phyloP scores from a whole-genome alignment of 176 grass and related monocot genomes.

The Musa acuminata region DNA sequence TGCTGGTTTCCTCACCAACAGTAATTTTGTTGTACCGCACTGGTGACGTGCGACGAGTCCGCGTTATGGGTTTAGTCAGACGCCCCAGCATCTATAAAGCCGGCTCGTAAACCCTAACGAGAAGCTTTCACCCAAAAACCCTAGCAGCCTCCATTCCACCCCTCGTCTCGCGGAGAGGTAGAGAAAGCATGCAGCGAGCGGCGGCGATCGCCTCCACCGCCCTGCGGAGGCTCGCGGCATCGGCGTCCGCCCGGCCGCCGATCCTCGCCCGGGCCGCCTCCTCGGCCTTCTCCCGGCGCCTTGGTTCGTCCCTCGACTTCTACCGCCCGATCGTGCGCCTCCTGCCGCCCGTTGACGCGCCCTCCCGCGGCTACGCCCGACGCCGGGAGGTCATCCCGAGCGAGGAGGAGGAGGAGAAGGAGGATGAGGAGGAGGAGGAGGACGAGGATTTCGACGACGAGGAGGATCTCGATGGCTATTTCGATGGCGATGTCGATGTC shows the following conservation, averaged over 20 bases:
- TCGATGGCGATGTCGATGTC: too few species aligned
- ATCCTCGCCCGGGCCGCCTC: neutral
- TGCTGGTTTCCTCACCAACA: too few species aligned
- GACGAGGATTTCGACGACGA: neutral
- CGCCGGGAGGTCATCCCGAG: neutral
- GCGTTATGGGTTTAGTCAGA: too few species aligned
- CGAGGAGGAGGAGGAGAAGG: neutral
- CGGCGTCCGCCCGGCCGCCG: neutral
- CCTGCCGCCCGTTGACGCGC: neutral
- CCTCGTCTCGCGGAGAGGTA: too few species aligned
- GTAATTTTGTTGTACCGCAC: too few species aligned
- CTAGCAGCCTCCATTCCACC: too few species aligned
- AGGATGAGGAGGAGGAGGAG: neutral
- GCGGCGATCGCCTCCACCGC: neutral
- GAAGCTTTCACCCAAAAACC: too few species aligned
- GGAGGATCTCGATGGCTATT: too few species aligned
- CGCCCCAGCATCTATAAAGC: too few species aligned
- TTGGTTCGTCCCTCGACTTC: neutral
- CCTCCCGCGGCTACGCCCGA: neutral
- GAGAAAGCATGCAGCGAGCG: neutral
- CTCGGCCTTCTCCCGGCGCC: neutral
- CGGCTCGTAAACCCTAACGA: too few species aligned
- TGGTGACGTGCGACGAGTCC: too few species aligned
- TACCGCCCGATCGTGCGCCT: neutral
- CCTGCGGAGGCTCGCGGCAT: neutral